phyloP scores from a whole-genome alignment of 192 early-diverging fungal genomes.

The Blastocladiella britannica region DNA sequence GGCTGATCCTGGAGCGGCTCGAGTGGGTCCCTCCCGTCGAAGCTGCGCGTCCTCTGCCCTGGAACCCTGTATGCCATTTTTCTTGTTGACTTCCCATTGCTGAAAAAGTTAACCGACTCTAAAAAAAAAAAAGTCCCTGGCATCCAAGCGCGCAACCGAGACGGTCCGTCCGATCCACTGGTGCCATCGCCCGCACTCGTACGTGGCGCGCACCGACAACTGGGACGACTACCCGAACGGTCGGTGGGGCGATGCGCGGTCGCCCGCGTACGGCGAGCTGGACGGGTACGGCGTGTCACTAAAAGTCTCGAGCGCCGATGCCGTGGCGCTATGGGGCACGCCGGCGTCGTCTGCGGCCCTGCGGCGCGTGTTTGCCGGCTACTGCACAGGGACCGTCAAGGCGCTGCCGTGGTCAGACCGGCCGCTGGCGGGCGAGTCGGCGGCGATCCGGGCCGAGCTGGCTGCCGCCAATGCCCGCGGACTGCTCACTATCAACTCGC shows the following conservation, averaged over 20 bases:
- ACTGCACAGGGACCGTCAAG: conserved; percentile 34
- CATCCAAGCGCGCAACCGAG: conserved; percentile 63
- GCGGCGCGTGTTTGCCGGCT: conserved; percentile 26
- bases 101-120: too few species aligned
- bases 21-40: conserved; percentile 45
- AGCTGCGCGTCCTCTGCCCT: conserved; percentile 45
- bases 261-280: conserved; percentile 47
- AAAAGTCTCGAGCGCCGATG: conserved; percentile 33
- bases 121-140: conserved; percentile 6
- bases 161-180: conserved; percentile 97
- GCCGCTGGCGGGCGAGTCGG: conserved; percentile 41
- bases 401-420: conserved; percentile 54
- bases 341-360: conserved; percentile 25
- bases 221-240: conserved; percentile 97
- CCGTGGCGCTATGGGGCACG: conserved; percentile 39
- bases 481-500: conserved; percentile 83
- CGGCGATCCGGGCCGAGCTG: conserved; percentile 44
- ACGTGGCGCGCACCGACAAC: conserved; percentile 60
- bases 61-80: conserved; percentile 43
- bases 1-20: conserved; percentile 59
- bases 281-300: conserved; percentile 54
- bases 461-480: conserved; percentile 50
- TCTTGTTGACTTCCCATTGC: background rate
- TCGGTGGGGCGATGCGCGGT: conserved; percentile 91
- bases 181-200: conserved; percentile 82